Evolutionary conservation across 176 grass and related monocot genomes (phyloP).

Genomic region (Oryza brachyantha): DNA sequence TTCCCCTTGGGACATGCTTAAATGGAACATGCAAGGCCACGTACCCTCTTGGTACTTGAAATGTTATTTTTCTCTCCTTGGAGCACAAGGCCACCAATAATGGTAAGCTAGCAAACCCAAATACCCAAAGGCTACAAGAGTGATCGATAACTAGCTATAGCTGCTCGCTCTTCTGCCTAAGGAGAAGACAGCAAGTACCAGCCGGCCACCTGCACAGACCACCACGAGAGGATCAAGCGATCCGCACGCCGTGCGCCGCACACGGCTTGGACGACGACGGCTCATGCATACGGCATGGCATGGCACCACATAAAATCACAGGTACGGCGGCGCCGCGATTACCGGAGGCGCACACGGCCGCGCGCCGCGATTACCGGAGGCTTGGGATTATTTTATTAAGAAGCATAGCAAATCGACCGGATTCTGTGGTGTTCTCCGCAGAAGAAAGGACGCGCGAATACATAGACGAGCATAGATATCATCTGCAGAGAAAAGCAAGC

Average conservation of each 20-base stretch:
- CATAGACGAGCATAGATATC: not conserved
- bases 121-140: slow-evolving; percentile 1
- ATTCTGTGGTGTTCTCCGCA: not conserved
- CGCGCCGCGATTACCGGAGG: slow-evolving; percentile 2
- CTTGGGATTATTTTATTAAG: not conserved
- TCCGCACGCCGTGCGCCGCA: not conserved
- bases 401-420: slow-evolving; percentile 1
- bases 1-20: not conserved
- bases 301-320: slow-evolving; percentile 49
- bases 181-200: not conserved
- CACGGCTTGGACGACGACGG: too few relatives aligned
- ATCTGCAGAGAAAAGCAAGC: not conserved
- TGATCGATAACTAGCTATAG: not conserved
- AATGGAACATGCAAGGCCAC: slow-evolving; percentile 13
- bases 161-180: not conserved
- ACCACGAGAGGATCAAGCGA: not conserved
- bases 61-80: slow-evolving; percentile 7
- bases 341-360: not conserved
- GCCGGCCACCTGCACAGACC: not conserved
- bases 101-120: not conserved
- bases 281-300: slow-evolving; percentile 4
- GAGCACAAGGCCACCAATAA: not conserved
- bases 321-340: slow-evolving; percentile 15
- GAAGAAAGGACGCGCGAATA: not conserved
- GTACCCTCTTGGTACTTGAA: slow-evolving; percentile 23